A percentile compares a stretch with the other conserved stretches of the same genome.
Evolutionary conservation across 768 basidiomycete species (phyloP).

Genomic region (Royoungia palumana): DNA sequence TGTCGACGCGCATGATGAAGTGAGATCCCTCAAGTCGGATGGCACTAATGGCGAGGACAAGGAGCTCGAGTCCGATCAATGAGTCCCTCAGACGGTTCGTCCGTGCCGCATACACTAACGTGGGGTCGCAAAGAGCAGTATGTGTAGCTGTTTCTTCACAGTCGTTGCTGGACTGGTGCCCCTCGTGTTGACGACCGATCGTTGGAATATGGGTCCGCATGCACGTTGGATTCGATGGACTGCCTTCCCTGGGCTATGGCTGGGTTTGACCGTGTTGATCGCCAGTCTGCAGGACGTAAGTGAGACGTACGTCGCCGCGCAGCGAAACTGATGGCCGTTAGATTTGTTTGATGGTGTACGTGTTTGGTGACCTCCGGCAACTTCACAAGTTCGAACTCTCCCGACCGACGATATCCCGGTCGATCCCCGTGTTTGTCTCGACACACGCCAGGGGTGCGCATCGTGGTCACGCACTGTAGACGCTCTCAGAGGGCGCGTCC

Average conservation of each 20-base stretch:
- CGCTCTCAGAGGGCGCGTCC: conserved; percentile 1
- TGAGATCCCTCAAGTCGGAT: too few species aligned
- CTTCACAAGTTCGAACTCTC: conserved; percentile 76
- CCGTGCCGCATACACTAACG: conserved; percentile 60
- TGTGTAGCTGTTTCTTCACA: conserved; percentile 58
- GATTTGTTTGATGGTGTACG: conserved; percentile 70
- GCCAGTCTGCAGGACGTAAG: conserved; percentile 65
- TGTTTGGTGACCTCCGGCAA: conserved; percentile 78
- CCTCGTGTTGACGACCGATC: conserved; percentile 45
- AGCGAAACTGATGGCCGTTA: conserved; percentile 5
- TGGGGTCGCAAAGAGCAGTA: conserved; percentile 64
- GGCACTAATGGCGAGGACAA: too few species aligned
- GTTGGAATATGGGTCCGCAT: conserved; percentile 31
- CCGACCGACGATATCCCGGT: conserved; percentile 59
- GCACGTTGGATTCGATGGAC: conserved; percentile 53
- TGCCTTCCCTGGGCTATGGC: conserved; percentile 67
- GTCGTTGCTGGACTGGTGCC: conserved; percentile 49
- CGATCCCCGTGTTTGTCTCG: conserved; percentile 22
- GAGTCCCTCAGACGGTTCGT: conserved; percentile 67
- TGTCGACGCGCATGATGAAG: conserved; percentile 44
- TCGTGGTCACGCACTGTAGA: neutral
- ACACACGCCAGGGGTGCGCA: conserved; percentile 2
- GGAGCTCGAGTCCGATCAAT: conserved; percentile 56
- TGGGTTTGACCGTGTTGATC: conserved; percentile 60
- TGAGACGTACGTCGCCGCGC: neutral